Conservation (phyloP, 306 rosid species). For the Castanospermum australe region DNA sequence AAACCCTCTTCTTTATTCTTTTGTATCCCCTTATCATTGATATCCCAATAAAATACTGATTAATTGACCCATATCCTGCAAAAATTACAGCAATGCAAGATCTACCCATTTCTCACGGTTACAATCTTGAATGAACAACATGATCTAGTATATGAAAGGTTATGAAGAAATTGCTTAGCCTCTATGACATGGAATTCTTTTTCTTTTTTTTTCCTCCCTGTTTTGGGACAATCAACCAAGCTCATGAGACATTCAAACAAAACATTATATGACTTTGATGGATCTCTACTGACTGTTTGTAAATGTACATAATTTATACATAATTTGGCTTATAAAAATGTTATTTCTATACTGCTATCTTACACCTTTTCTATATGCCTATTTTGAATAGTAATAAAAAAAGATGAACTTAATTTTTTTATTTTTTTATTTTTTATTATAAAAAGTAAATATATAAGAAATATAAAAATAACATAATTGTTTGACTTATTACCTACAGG, state of each 20-base stretch:
- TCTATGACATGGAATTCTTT: background rate
- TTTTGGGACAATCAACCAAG: background rate
- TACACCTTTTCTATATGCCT: too few species aligned
- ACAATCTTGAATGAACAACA: background rate
- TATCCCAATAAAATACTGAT: too few species aligned
- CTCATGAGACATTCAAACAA: background rate
- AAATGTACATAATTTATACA: background rate
- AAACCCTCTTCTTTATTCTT: too few species aligned
- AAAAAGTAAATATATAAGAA: too few species aligned
- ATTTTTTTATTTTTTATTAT: too few species aligned
- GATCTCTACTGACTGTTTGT: background rate
- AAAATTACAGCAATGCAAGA: background rate
- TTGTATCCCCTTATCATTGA: conserved; percentile 46
- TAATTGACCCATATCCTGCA: background rate
- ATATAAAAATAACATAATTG: too few species aligned
- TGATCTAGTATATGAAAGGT: background rate
- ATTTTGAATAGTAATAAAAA: too few species aligned
- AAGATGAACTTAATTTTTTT: too few species aligned
- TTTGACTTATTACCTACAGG: background rate
- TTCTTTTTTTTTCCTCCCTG: too few species aligned
- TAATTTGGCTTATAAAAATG: background rate
- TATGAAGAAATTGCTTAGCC: background rate
- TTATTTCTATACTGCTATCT: too few species aligned
- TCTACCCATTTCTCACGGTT: background rate
- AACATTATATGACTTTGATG: background rate